A percentile compares a stretch with the other conserved stretches of the same genome.
These are phyloP conservation scores for Symmetrospora coprosmae DNA, from an alignment of 768 basidiomycete species.

Conservation along the genomic window DNA sequence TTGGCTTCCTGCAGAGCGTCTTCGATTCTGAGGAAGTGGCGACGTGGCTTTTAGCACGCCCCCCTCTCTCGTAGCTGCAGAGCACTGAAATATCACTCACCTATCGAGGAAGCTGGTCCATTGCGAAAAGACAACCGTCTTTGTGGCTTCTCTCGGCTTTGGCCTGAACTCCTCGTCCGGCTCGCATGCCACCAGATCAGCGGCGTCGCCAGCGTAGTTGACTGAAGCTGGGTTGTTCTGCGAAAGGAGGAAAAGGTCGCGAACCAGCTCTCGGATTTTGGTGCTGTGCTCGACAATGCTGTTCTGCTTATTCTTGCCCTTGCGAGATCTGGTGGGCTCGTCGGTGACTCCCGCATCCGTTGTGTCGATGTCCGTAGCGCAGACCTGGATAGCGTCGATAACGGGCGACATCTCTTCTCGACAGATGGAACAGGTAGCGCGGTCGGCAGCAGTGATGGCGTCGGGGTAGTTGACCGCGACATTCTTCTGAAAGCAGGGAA, in stretches of 20 bases:
- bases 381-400: constrained; percentile 68
- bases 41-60: constrained; percentile 80
- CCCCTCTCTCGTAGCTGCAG: constrained; percentile 59
- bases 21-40: constrained; percentile 38
- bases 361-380: constrained; percentile 43
- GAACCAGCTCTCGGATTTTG: constrained; percentile 49
- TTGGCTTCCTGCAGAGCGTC: constrained; percentile 59
- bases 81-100: constrained; percentile 20
- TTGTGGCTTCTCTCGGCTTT: constrained; percentile 40
- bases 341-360: constrained; percentile 36
- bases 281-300: constrained; percentile 33
- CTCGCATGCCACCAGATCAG: constrained; percentile 44
- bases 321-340: constrained; percentile 49
- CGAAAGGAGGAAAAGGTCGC: constrained; percentile 67
- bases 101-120: constrained; percentile 28
- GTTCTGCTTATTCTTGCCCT: constrained; percentile 49
- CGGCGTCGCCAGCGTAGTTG: constrained; percentile 66
- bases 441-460: constrained; percentile 47
- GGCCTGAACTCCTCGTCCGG: constrained; percentile 26
- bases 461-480: constrained; percentile 65
- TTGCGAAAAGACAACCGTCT: constrained; percentile 89
- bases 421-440: constrained; percentile 62
- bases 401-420: constrained; percentile 50
- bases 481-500: constrained; percentile 64
- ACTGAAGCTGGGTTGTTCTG: constrained; percentile 66